Base-by-base conservation (phyloP, 495 filamentous ascomycete species). In the Hyaloscypha hepaticicola region DNA sequence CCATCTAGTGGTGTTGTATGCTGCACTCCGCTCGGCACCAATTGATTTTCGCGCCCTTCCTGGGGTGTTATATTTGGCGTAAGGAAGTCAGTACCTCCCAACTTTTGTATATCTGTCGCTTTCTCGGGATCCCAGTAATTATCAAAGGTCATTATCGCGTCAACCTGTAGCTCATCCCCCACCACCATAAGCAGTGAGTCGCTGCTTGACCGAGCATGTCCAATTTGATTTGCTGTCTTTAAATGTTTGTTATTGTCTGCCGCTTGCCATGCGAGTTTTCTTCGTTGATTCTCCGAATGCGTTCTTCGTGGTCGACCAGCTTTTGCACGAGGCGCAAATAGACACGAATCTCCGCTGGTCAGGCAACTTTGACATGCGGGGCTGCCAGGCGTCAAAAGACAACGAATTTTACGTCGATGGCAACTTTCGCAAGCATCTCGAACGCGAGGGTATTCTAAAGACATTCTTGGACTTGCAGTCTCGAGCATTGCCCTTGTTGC, bases 341-440 rank as follows among this genome's bases (percentile, higher is more conserved):
- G 28, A 22, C 60, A 62, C n/a, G 60, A 51, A 41, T 31, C 27
- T 31, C 60, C 60, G 53, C 49, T 62, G 11, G 22, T 34, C 49
- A 26, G 33, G 22, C 60, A 62, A 22, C 27, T 51, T 38, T 62
- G 60, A 22, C 60, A 62, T 14, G 60, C 48, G n/a, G 60, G 28
- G 53, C 60, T 53, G 3, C 60, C 60, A 1, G 60, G 28, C 14
- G 26, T 24, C n/a, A 62, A 51, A 12, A 31, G 33, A 29, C 60
- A 62, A 16, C 60, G 60, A 11, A 62, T 62, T n/a, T 62, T 62
- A 8, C 60, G 48, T 26, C 49, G 29, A 38, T 62, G 60, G 26
- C 60, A 62, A 16, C 28, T 62, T 26, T 62, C 45, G 33, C 60
- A 62, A 25, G 60, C 60, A 28, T 62, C 60, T 62, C 60, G 48